Evolutionary conservation across 1,284 basidiomycete species (phyloP), one percentile per base, ranked within the genome.

Genomic region (Ceraceosorus guamensis): DNA sequence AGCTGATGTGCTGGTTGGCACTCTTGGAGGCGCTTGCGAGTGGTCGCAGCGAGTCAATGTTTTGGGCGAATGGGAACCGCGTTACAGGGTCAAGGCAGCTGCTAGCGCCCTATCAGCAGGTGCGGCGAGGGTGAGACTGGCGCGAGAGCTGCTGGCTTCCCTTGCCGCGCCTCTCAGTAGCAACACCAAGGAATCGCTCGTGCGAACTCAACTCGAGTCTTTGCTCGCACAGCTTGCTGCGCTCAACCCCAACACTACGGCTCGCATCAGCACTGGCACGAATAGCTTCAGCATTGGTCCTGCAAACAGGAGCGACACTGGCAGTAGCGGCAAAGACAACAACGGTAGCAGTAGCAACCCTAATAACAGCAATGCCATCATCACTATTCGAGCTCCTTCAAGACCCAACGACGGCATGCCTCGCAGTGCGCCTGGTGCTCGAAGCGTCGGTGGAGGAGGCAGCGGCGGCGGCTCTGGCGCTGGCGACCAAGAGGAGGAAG

Each of bases 1-100:
- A 2, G 65, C 73, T 48, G 73, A 76, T 46, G 61, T 76, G 35
- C 57, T 75, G 33, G 57, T 72, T 11, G 73, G 73, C 16, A 65
- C 67, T 1, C 61, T 76, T 18, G 73, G 73, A 6, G 73, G 73
- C 41, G 66, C 73, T 6, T 73, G 72, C 56, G 65, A 62, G 34
- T 76, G 73, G 73, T 57, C 65, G 5, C 64, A 69, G n/a, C 66
- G 73, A 18, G 60, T 75, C 11, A 53, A 57, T 35, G 60, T 75
- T 46, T 64, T 76, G 10, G 55, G 65, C 45, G 65, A 73, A n/a
- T 66, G 60, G 57, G 66, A 73, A 24, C 59, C 64, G n/a, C 56
- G 58, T 4, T 57, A 66, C 50, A 63, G 73, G 6, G 65, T 76
- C 5, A 57, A 57, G 13, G 61, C 60, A 39, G 65, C 71, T 7